phyloP scores from a whole-genome alignment of 2,329 filamentous ascomycete species.

The Didymosphaeria variabile region DNA sequence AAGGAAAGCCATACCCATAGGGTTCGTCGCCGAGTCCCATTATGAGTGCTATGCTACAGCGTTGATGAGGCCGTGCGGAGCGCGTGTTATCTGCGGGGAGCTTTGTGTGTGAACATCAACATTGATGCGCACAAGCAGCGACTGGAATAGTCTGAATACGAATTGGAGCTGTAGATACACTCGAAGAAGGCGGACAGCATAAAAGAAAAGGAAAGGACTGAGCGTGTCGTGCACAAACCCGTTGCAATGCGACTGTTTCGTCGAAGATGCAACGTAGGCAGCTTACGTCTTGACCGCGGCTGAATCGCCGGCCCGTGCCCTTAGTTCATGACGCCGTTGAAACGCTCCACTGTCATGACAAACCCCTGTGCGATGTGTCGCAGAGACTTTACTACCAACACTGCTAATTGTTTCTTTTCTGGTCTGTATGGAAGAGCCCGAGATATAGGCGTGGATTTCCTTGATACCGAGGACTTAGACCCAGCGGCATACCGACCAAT shows the following conservation, averaged over 20 bases:
- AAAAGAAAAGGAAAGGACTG: slow-evolving; percentile 10
- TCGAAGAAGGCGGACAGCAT: not conserved
- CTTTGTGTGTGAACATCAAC: slow-evolving; percentile 28
- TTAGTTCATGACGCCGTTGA: not conserved
- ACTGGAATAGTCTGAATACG: slow-evolving; percentile 11
- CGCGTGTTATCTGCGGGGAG: slow-evolving; percentile 29
- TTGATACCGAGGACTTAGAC: too few relatives aligned
- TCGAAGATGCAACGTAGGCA: slow-evolving; percentile 49
- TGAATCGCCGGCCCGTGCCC: slow-evolving; percentile 13
- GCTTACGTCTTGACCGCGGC: slow-evolving; percentile 34
- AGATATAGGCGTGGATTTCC: not conserved
- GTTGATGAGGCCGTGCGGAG: slow-evolving; percentile 23
- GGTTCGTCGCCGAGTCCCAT: slow-evolving; percentile 41
- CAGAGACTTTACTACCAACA: not conserved
- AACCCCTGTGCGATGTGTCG: not conserved
- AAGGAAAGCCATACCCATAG: slow-evolving; percentile 17
- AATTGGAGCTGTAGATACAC: slow-evolving; percentile 1
- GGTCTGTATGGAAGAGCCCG: not conserved
- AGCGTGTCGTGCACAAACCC: slow-evolving; percentile 18
- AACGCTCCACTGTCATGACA: not conserved
- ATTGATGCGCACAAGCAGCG: slow-evolving; percentile 27
- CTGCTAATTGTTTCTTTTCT: not conserved
- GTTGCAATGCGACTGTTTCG: slow-evolving; percentile 34
- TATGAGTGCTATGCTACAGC: slow-evolving; percentile 25
- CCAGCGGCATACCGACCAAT: too few relatives aligned